A percentile compares a stretch with the other conserved stretches of the same genome.
Conservation (phyloP, 2,329 filamentous ascomycete species). For the Alternaria dauci region DNA sequence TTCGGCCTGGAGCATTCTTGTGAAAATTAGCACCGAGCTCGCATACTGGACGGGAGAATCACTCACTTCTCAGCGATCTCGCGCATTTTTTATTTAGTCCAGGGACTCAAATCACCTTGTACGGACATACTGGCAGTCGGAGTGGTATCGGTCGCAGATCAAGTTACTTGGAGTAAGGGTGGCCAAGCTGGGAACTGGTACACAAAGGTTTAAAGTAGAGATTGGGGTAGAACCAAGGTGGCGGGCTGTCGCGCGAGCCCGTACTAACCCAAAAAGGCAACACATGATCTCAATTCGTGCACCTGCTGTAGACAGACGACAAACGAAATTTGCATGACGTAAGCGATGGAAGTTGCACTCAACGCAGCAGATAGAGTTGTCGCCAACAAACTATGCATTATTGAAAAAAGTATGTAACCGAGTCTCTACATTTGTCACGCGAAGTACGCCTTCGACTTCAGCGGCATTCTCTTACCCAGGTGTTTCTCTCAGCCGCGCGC, state of each 20-base stretch:
- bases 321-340: background rate
- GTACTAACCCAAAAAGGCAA: background rate
- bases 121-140: background rate
- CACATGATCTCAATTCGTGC: background rate
- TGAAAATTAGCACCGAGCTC: background rate
- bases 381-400: background rate
- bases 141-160: background rate
- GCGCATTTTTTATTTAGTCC: background rate
- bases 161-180: background rate
- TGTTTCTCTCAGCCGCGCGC: too few species aligned
- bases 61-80: background rate
- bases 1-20: background rate
- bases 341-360: background rate
- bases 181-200: too few species aligned
- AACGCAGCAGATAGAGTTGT: background rate
- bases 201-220: background rate
- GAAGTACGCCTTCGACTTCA: background rate
- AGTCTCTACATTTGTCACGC: background rate
- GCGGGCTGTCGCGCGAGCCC: background rate
- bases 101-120: background rate
- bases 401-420: background rate
- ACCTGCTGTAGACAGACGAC: background rate
- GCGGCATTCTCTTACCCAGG: background rate
- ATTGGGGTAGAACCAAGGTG: background rate
- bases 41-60: background rate